A percentile compares a stretch with the other conserved stretches of the same genome.
Evolutionary conservation across 2,329 filamentous ascomycete genomes (phyloP).

Genomic region (Cladosporium cucumerinum): DNA sequence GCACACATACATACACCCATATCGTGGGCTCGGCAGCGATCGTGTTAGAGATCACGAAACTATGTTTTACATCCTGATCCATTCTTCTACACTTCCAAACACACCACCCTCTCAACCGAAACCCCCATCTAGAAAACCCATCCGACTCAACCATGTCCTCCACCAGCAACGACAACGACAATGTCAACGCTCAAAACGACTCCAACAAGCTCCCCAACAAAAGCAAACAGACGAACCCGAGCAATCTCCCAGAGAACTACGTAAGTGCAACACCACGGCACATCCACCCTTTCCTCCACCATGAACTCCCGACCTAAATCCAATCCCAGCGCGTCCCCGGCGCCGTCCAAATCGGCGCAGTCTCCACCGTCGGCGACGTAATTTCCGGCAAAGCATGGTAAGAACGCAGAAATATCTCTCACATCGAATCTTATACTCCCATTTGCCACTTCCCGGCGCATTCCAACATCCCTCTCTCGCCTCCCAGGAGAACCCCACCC

Average conservation of each 20-base stretch:
- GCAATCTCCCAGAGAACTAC: no score
- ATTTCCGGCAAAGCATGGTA: background rate
- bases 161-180: background rate
- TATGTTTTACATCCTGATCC: no score
- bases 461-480: background rate
- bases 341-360: background rate
- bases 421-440: background rate
- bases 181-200: background rate
- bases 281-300: background rate
- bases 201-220: background rate
- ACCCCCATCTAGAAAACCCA: no score
- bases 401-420: no score
- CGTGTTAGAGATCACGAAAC: background rate
- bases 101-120: background rate
- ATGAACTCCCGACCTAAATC: background rate
- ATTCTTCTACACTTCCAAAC: background rate
- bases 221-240: background rate
- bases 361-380: background rate
- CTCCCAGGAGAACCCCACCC: background rate
- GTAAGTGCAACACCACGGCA: background rate
- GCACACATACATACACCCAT: background rate
- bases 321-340: background rate
- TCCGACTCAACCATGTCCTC: background rate
- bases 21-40: background rate
- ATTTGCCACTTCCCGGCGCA: background rate